Evolutionary conservation across 1,284 basidiomycete species (phyloP).

Genomic region (Cryptococcus sp.): DNA sequence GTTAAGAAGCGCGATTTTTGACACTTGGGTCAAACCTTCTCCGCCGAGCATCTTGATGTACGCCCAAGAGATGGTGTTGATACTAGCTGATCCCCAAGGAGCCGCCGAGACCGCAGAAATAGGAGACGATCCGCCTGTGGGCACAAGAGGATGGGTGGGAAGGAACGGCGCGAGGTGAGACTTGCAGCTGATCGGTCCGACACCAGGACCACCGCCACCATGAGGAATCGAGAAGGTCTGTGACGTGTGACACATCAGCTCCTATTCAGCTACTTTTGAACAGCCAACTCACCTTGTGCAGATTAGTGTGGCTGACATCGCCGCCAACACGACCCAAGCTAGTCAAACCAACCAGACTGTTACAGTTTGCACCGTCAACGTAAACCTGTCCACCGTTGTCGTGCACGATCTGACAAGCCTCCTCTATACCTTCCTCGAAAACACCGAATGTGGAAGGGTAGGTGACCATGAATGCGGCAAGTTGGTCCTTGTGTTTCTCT

Average conservation of each 20-base stretch:
- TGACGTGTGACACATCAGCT: slow-evolving; percentile 7
- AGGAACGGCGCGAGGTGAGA: slow-evolving; percentile 93
- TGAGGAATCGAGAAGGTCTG: slow-evolving; percentile 68
- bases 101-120: slow-evolving; percentile 89
- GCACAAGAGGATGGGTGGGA: slow-evolving; percentile 80
- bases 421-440: slow-evolving; percentile 88
- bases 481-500: slow-evolving; percentile 82
- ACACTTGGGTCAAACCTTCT: slow-evolving; percentile 77
- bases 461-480: slow-evolving; percentile 97
- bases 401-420: slow-evolving; percentile 92
- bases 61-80: slow-evolving; percentile 96
- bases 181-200: slow-evolving; percentile 89
- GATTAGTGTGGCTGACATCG: slow-evolving; percentile 96
- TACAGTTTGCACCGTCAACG: slow-evolving; percentile 94
- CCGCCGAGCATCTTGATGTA: slow-evolving; percentile 98
- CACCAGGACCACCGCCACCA: slow-evolving; percentile 93
- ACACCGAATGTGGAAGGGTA: slow-evolving; percentile 97
- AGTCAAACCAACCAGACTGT: slow-evolving; percentile 92
- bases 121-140: slow-evolving; percentile 66
- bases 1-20: slow-evolving; percentile 83
- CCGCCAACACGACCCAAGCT: slow-evolving; percentile 95
- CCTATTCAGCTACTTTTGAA: background rate
- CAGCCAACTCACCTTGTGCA: slow-evolving; percentile 74
- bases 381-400: slow-evolving; percentile 96
- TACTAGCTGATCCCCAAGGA: slow-evolving; percentile 91